These are phyloP conservation scores for Lenzites betulinus DNA, from an alignment of 768 basidiomycete species.

Conservation along the genomic window DNA sequence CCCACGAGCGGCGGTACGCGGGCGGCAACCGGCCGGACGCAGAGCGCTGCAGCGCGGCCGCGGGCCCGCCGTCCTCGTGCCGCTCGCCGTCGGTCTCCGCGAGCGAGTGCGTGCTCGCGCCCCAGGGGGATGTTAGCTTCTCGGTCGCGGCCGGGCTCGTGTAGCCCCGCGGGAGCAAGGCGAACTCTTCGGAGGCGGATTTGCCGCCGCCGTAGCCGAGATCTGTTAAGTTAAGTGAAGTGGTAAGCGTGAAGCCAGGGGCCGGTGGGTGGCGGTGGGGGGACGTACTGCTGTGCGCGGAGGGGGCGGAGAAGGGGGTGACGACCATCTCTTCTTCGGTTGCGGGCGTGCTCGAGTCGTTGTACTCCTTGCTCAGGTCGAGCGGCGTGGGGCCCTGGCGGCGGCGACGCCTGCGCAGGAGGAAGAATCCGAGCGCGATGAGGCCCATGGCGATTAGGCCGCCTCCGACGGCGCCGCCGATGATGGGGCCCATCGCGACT, in stretches of 20 bases:
- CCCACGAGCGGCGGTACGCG: conserved; percentile 19
- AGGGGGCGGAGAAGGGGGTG: conserved; percentile 12
- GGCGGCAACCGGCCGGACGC: conserved; percentile 18
- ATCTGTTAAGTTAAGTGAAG: not conserved
- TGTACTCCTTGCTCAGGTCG: conserved; percentile 16
- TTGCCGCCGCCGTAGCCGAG: conserved; percentile 7
- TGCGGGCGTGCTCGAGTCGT: not conserved
- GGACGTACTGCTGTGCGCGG: conserved; percentile 6
- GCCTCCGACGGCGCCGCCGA: conserved; percentile 15
- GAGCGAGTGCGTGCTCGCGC: not conserved
- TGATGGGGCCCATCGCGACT: not conserved
- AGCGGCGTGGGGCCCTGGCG: conserved; percentile 10
- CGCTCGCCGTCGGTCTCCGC: conserved; percentile 2
- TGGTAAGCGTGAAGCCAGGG: not conserved
- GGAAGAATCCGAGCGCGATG: conserved; percentile 3
- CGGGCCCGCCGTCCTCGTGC: conserved; percentile 16
- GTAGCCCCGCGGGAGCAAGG: conserved; percentile 1
- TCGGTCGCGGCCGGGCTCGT: not conserved
- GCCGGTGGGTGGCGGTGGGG: too few species aligned
- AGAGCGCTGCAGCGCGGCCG: conserved; percentile 10
- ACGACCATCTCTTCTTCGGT: not conserved
- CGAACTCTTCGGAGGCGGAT: not conserved
- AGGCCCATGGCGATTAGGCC: not conserved
- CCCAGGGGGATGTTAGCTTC: not conserved
- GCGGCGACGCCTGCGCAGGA: conserved; percentile 1